Evolutionary conservation across 2,329 filamentous ascomycete genomes (phyloP).

Genomic region (Diaporthe citrichinensis): DNA sequence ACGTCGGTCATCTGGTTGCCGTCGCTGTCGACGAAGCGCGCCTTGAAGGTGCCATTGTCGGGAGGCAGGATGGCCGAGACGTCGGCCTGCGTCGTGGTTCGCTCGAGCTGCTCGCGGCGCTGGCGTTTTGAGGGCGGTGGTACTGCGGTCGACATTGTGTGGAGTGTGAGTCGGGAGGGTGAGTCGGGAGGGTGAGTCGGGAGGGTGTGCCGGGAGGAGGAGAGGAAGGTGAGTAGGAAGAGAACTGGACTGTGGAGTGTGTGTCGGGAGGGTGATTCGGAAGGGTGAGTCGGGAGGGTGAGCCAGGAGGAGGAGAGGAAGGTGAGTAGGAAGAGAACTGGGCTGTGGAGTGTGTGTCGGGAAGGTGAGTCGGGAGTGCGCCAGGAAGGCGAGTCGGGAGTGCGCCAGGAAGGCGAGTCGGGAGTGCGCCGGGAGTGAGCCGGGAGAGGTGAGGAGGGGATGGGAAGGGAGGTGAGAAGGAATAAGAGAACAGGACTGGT

Average conservation of each 20-base stretch:
- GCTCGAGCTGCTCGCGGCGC: constrained; percentile 80
- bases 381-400: not conserved
- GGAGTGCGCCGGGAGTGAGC: not conserved
- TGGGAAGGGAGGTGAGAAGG: no score
- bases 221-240: no score
- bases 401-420: no score
- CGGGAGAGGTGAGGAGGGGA: no score
- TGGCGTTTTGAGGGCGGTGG: constrained; percentile 77
- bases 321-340: not conserved
- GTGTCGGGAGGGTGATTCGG: no score
- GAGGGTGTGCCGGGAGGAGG: no score
- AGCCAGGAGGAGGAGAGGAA: no score
- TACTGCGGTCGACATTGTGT: constrained; percentile 50
- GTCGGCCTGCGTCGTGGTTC: constrained; percentile 81
- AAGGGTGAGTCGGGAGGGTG: no score
- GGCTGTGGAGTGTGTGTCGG: no score
- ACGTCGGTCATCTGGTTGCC: constrained; percentile 79
- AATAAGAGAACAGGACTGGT: not conserved
- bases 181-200: no score
- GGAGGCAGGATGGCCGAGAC: constrained; percentile 77
- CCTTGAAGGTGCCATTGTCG: constrained; percentile 82
- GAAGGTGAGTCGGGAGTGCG: not conserved
- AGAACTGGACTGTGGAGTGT: no score
- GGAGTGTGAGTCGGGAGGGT: not conserved
- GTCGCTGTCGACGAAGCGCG: constrained; percentile 89